Evolutionary conservation across 768 basidiomycete genomes (phyloP), one percentile per base, ranked within the genome.

Genomic region (Termitomyces sp.): DNA sequence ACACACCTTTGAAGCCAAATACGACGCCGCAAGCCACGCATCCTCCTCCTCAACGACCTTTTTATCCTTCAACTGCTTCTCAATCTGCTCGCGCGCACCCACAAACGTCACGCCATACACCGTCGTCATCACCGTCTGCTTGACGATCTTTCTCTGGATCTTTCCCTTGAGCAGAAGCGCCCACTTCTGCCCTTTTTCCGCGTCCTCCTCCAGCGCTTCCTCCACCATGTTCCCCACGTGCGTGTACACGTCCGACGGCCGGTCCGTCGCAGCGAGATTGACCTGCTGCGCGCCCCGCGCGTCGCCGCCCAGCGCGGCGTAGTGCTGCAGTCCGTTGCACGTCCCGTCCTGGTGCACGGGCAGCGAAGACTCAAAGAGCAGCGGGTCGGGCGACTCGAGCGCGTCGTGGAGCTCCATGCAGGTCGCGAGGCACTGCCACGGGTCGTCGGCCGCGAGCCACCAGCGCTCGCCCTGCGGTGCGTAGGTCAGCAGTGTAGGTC

Each of bases 61-160:
- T 54, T 86, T 77, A 54, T 91, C 90, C 62, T 78, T 81, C 39
- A 99, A 73, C 73, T 98, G 94, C 64, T 73, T 88, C 71, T 94
- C 90, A 54, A 98, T 97, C 73, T 98, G 97, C 9, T 92, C 91
- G 42, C 93, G 83, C 21, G 97, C 97, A 35, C 97, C 97, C 53
- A 98, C 74, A 72, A 86, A 95, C 0, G 97, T 99, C 16, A 99
- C 95, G 21, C 97, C 96, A 67, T 98, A 98, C 34, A 98, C 96
- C 3, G 96, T 98, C 0, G 96, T 99, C 97, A 99, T 99, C 39
- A 89, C 92, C 23, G 97, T 98, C 76, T 98, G 96, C 77, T 99
- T 99, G 63, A 99, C 96, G 17, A 97, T 88, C 72, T 99, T 98
- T 23, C 97, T 75, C 19, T 91, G 79, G 30, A 99, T 79, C 70